These are phyloP conservation scores for Pseudocercospora cruenta DNA, from an alignment of 2,329 filamentous ascomycete genomes.

Conservation along the genomic window DNA sequence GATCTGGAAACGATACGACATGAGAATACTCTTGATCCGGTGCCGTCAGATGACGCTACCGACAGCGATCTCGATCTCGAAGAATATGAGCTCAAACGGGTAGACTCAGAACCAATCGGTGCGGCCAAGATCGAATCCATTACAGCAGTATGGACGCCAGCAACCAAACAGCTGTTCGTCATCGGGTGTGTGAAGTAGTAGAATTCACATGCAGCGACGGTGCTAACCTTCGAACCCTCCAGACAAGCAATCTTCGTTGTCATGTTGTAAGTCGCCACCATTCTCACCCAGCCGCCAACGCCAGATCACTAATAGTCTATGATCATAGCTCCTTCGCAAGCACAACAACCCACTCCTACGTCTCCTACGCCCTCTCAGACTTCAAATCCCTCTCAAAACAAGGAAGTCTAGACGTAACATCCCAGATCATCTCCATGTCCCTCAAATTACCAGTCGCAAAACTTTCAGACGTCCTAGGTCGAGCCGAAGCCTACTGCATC, in stretches of 20 bases:
- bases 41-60: not conserved
- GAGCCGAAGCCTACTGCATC: constrained; percentile 44
- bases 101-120: not conserved
- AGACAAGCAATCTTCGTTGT: constrained; percentile 7
- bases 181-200: not conserved
- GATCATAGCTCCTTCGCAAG: constrained; percentile 2
- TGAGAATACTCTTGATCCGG: not conserved
- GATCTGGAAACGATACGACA: constrained; percentile 3
- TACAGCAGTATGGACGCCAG: not conserved
- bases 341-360: constrained; percentile 44
- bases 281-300: not conserved
- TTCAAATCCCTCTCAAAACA: constrained; percentile 44
- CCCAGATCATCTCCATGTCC: constrained; percentile 45
- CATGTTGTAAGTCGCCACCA: constrained; percentile 6
- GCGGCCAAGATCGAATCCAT: constrained; percentile 7
- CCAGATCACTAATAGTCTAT: not conserved
- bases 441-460: constrained; percentile 49
- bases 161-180: not conserved
- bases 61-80: constrained; percentile 1
- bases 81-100: constrained; percentile 4
- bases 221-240: not conserved
- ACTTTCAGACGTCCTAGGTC: constrained; percentile 48
- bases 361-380: constrained; percentile 47
- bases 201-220: too few species aligned
- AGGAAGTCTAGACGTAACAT: constrained; percentile 43